Conservation (phyloP, 2,329 filamentous ascomycete genomes). For the Fusarium beomiforme region DNA sequence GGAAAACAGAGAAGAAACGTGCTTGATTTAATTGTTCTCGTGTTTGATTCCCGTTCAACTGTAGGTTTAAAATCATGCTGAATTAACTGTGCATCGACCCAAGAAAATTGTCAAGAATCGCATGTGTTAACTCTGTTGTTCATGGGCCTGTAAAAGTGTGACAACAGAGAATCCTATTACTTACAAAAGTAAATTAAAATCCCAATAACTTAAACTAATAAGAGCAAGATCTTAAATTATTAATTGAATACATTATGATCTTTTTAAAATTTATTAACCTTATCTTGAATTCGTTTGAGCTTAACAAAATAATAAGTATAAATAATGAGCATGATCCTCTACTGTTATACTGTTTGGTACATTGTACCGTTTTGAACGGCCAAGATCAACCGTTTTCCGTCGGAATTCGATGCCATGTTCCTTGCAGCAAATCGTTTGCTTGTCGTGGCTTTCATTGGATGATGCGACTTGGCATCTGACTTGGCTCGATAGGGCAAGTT, state of each 20-base stretch:
- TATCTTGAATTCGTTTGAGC: no score
- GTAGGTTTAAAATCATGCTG: neutral
- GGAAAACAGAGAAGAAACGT: neutral
- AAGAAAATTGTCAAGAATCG: neutral
- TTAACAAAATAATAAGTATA: no score
- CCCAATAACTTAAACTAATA: no score
- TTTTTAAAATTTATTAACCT: no score
- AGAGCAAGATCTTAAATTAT: no score
- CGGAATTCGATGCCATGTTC: conserved; percentile 1
- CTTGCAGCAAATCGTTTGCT: conserved; percentile 22
- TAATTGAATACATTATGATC: no score
- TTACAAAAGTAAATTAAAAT: no score
- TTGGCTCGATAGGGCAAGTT: conserved; percentile 14
- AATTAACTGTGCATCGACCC: neutral
- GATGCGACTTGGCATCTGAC: conserved; percentile 2
- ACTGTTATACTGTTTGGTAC: no score
- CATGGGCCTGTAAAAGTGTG: no score
- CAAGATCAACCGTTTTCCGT: conserved; percentile 2
- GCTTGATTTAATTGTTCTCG: neutral
- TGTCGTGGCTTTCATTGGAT: conserved; percentile 5
- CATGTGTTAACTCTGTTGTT: neutral
- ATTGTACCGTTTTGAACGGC: conserved; percentile 12
- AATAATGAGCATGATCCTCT: no score
- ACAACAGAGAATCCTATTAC: no score
- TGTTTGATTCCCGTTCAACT: neutral